Evolutionary conservation across 306 rosid species (phyloP).

Genomic region (Carpinus fangiana): DNA sequence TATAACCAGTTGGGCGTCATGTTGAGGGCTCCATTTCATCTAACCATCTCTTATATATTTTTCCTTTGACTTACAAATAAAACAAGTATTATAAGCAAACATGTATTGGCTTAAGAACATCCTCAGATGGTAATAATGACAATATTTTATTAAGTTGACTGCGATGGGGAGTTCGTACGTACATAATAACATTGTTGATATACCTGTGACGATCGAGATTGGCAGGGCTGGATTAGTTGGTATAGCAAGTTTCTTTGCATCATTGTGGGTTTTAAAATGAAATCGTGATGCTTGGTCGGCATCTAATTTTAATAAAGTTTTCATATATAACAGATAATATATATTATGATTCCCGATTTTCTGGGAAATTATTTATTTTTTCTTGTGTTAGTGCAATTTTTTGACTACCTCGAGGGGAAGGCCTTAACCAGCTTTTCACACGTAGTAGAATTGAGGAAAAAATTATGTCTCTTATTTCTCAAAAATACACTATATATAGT

Average conservation of each 20-base stretch:
- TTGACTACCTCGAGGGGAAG: too few species aligned
- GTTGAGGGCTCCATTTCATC: slow-evolving; percentile 49
- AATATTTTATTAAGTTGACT: slow-evolving; percentile 25
- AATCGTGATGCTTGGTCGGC: slow-evolving; percentile 52
- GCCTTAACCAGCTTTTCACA: too few species aligned
- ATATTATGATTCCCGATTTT: background rate
- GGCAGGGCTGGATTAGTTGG: slow-evolving; percentile 41
- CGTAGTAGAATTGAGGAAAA: too few species aligned
- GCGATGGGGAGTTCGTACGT: background rate
- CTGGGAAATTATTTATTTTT: background rate
- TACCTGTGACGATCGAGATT: slow-evolving; percentile 13
- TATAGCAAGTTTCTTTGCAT: slow-evolving; percentile 34
- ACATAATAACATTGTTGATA: slow-evolving; percentile 24
- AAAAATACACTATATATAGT: too few species aligned
- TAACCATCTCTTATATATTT: slow-evolving; percentile 24
- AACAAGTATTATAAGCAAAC: background rate
- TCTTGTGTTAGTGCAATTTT: too few species aligned
- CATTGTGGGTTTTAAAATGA: slow-evolving; percentile 34
- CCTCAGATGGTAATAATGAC: slow-evolving; percentile 2
- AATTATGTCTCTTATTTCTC: too few species aligned
- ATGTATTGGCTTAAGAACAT: slow-evolving; percentile 9
- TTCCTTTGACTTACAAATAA: slow-evolving; percentile 16
- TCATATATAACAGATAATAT: background rate
- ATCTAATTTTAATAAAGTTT: slow-evolving; percentile 35
- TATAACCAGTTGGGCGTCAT: slow-evolving; percentile 35